Base-by-base conservation (phyloP, 495 filamentous ascomycete genomes). In the Talaromyces borbonicus region DNA sequence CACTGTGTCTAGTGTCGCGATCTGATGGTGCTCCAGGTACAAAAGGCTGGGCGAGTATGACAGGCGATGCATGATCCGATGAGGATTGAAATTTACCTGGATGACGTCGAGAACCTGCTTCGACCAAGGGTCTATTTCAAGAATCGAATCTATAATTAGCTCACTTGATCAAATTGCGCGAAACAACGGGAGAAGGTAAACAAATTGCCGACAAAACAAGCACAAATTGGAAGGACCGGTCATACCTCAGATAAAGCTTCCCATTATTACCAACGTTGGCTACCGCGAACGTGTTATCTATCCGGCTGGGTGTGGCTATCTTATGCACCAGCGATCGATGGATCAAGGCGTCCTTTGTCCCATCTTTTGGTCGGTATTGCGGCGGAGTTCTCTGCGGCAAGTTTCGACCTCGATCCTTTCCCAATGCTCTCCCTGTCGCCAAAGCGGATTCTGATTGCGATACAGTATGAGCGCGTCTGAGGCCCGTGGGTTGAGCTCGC, bases 211-310 rank as follows among this genome's bases (percentile, higher is more conserved):
- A n/a, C n/a, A n/a, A n/a, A n/a, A n/a, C n/a, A n/a, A n/a, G n/a
- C n/a, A n/a, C n/a, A n/a, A n/a, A n/a, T n/a, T n/a, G n/a, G n/a
- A n/a, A n/a, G 49, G 24, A 49, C 37, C 27, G 47, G 54, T 58
- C 77, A 59, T 84, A 95, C 90, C 90, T 87, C 48, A 97, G 67
- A 61, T 92, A 97, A 61, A 97, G 89, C 63, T 83, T 82, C 27
- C 90, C 90, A 68, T 92, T 90, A 57, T 88, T 85, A 37, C 89
- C 90, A 47, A 97, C 84, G 66, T 94, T 96, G 19, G 85, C 88
- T 46, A 96, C 90, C 8, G 87, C 86, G 62, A 95, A 97, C 56
- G 92, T 84, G 40, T 85, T 74, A 20, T 81, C 85, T 65, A 68
- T 72, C 50, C 68, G 67, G 36, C 54, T 54, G 16, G 51, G 50